Base-by-base conservation (phyloP, 2,329 filamentous ascomycete genomes). In the Colletotrichum somersetense region DNA sequence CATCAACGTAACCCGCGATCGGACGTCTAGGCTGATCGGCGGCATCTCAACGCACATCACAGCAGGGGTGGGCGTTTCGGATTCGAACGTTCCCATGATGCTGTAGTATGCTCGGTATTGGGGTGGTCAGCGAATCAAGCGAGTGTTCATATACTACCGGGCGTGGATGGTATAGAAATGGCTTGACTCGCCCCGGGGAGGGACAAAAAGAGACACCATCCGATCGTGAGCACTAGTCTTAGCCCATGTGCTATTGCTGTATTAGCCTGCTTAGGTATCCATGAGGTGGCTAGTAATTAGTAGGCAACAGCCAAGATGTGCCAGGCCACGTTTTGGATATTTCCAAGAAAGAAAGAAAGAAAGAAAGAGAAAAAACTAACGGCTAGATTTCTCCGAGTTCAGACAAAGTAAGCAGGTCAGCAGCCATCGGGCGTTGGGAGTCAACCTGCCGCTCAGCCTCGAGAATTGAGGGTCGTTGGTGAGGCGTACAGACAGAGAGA, bases 361-460 rank as follows among this genome's bases (percentile, higher is more conserved):
- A 4, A 40, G 38, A 40, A 3, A 44, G 42, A 46, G 44, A 46
- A 18, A 10, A 5, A 11, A n/a, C 18, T 46, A 20, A 8, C 35
- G 46, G 48, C 50, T 35, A 11, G 42, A 18, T 23, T 61, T 23
- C 59, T 61, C 48, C 64, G n/a, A 56, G 55, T 63, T 30, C 33
- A n/a, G n/a, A 46, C 35, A 48, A 20, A 52, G 42, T 20, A 50
- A 56, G 23, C 23, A 30, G 52, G 58, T 5, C 38, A 18, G 12
- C 5, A 23, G 44, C 40, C 53, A 46, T 33, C 23, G 52, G 44
- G 66, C 59, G n/a, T 50, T 30, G 40, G 23, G 59, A 64, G 50
- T 70, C 66, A 64, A 55, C 38, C 59, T 64, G 46, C 53, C 58
- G 69, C 59, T 69, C 59, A 69, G 64, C 69, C 59, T 72, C 14